Percentiles rank a stretch among this genome's conserved stretches.
These are phyloP conservation scores for Thalassiosira sp. DNA, from an alignment of 352 stramenopile species.

Conservation along the genomic window DNA sequence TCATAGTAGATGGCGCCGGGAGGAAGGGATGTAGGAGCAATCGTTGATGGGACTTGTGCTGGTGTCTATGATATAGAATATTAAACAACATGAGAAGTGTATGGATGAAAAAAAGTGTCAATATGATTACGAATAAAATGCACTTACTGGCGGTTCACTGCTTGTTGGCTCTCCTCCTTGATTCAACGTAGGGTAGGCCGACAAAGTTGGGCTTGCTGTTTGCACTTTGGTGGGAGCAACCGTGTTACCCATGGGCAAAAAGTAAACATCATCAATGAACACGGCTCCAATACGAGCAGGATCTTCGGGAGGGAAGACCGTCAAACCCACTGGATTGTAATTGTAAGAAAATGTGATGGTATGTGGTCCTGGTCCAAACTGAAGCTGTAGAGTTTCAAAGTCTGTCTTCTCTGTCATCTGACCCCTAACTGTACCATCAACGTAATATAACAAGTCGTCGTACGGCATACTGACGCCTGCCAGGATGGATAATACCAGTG, in stretches of 20 bases:
- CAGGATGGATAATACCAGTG: slow-evolving; percentile 10
- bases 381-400: background rate
- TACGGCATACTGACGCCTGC: slow-evolving; percentile 5
- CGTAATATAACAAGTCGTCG: slow-evolving; percentile 13
- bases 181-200: background rate
- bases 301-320: background rate
- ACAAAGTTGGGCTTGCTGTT: background rate
- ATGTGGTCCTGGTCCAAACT: slow-evolving; percentile 6
- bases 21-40: slow-evolving; percentile 1
- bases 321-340: slow-evolving; percentile 12
- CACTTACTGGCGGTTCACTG: too few species aligned
- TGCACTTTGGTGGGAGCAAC: background rate
- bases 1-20: background rate
- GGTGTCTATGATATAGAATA: background rate
- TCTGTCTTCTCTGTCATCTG: background rate
- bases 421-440: slow-evolving; percentile 14
- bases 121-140: too few species aligned
- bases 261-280: slow-evolving; percentile 38
- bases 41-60: background rate
- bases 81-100: background rate
- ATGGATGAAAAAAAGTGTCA: too few species aligned
- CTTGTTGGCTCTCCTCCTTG: too few species aligned
- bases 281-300: background rate
- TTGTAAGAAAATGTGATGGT: slow-evolving; percentile 12
- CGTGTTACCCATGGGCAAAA: slow-evolving; percentile 1